Evolutionary conservation across 2,329 filamentous ascomycete genomes (phyloP), one percentile per base, ranked within the genome.

Genomic region (Colletotrichum sp.): DNA sequence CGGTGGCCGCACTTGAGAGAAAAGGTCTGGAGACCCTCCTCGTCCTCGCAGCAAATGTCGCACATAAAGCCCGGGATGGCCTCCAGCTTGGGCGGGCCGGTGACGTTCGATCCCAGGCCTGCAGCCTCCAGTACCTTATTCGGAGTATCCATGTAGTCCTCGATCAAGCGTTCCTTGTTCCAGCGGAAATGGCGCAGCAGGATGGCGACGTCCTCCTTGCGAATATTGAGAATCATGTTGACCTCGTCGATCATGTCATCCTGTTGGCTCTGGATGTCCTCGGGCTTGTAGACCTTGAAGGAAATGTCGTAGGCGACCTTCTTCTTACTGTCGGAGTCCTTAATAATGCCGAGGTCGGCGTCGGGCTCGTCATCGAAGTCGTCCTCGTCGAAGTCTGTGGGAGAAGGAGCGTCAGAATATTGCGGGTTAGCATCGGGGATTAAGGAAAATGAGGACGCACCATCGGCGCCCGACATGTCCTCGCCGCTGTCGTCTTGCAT

Each of bases 21-120:
- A 85, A 98, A 98, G 3, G 95, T 96, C 83, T 95, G 84, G 25
- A 98, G 86, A 1, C 91, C 92, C 1, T 92, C 89, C 25, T 91
- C 94, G 78, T 99, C 97, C 81, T 98, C 96, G 84, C 94, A 98
- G 87, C 97, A 99, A 78, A 99, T 99, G 77, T 98, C 96, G 86
- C 97, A 99, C 80, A 91, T 89, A 83, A 99, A 99, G 11, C 93
- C 95, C 16, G 91, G 89, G 22, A 96, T 87, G 19, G 89, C 87
- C 82, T 96, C 91, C 5, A 98, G 90, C 81, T 91, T 93, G 3
- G 95, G 94, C 13, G 90, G 88, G 13, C 87, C 87, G 3, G 87
- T 86, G n/a, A 91, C 88, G 76, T 88, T 91, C 71, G 93, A 90
- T 44, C 93, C 94, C 34, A 99, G 86, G 1, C 97, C 97, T 16